These are phyloP conservation scores for Cyclanthera cordifolia DNA, from an alignment of 306 rosid genomes.

Conservation along the genomic window DNA sequence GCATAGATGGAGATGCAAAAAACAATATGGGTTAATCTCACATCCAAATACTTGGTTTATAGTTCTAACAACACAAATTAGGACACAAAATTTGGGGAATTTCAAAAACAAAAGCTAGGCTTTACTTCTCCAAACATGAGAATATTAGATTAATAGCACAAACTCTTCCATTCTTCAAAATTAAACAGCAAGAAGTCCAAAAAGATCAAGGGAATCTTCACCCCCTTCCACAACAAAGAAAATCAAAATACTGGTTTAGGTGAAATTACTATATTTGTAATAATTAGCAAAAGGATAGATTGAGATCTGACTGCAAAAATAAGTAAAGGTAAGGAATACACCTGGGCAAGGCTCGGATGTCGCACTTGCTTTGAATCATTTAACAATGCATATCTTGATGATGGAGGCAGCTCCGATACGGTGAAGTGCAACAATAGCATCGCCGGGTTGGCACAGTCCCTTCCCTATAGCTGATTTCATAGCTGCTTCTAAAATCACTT, in stretches of 20 bases:
- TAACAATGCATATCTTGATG: slow-evolving; percentile 82
- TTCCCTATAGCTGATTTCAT: slow-evolving; percentile 59
- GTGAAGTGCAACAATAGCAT: slow-evolving; percentile 84
- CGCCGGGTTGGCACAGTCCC: slow-evolving; percentile 68
- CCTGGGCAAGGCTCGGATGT: background rate
- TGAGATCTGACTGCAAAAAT: background rate
- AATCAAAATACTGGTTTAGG: slow-evolving; percentile 4
- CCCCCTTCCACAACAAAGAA: background rate
- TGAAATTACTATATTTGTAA: background rate
- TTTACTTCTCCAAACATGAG: background rate
- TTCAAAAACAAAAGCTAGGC: slow-evolving; percentile 4
- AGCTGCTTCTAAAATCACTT: slow-evolving; percentile 83
- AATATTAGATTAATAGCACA: background rate
- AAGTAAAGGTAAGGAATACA: background rate
- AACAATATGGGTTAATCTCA: background rate
- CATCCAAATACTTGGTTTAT: background rate
- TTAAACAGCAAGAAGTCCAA: background rate
- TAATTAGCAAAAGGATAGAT: slow-evolving; percentile 4
- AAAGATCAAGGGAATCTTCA: background rate
- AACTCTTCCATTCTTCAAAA: background rate
- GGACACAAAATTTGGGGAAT: background rate
- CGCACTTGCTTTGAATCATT: slow-evolving; percentile 16
- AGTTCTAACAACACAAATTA: background rate
- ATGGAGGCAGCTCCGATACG: slow-evolving; percentile 81
- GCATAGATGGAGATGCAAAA: background rate